Conservation (phyloP, 306 rosid species). For the Betula pendula region DNA sequence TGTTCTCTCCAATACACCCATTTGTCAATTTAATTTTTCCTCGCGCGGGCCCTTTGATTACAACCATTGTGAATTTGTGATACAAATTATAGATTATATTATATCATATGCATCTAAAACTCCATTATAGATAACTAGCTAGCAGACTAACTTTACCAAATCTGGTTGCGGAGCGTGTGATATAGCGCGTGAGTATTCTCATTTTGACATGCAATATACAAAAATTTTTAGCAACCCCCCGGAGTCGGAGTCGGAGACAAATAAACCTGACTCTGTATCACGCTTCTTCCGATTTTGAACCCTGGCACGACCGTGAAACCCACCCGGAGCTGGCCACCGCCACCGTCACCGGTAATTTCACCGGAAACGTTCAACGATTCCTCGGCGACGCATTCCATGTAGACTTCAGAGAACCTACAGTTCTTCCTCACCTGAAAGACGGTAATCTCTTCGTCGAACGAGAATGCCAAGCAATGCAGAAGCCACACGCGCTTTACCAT, state of each 20-base stretch:
- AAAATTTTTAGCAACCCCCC: neutral
- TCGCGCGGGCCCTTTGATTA: neutral
- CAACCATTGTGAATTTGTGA: neutral
- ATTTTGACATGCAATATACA: neutral
- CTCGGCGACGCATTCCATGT: slow-evolving; percentile 75
- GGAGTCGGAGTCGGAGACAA: slow-evolving; percentile 42
- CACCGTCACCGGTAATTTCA: slow-evolving; percentile 30
- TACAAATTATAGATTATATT: neutral
- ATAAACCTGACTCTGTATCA: slow-evolving; percentile 83
- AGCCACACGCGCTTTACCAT: slow-evolving; percentile 82
- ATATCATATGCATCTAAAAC: neutral
- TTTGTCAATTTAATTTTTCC: neutral
- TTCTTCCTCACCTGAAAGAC: slow-evolving; percentile 71
- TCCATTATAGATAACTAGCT: neutral
- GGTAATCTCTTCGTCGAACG: slow-evolving; percentile 51
- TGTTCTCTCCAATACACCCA: neutral
- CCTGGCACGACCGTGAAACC: slow-evolving; percentile 91
- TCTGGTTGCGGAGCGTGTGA: neutral
- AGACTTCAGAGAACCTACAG: slow-evolving; percentile 83
- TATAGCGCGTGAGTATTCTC: neutral
- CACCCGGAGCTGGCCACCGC: slow-evolving; percentile 43
- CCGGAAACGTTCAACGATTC: slow-evolving; percentile 36
- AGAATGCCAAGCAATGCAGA: slow-evolving; percentile 67
- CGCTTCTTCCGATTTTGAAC: slow-evolving; percentile 62
- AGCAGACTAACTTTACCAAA: neutral